Conservation (phyloP, 1,139 yeast species). For the Sugiyamaella novakii region DNA sequence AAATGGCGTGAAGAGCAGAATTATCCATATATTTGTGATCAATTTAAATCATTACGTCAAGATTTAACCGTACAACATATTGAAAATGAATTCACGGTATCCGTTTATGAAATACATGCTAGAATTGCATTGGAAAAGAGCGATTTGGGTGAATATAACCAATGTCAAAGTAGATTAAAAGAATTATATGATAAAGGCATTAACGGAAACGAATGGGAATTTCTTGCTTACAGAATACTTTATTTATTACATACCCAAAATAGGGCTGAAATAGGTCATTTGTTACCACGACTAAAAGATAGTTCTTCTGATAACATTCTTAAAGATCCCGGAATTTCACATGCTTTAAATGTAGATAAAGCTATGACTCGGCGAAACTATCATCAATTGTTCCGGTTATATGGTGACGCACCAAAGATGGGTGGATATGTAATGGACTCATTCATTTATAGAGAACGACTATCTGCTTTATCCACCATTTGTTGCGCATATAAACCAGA, state of each 20-base stretch:
- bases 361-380: slow-evolving; percentile 54
- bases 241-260: slow-evolving; percentile 81
- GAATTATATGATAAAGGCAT: slow-evolving; percentile 55
- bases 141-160: slow-evolving; percentile 93
- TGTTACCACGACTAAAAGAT: slow-evolving; percentile 36
- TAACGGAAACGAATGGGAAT: slow-evolving; percentile 55
- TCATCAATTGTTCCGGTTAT: slow-evolving; percentile 53
- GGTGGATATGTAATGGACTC: slow-evolving; percentile 50
- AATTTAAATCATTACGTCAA: slow-evolving; percentile 87
- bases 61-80: slow-evolving; percentile 93
- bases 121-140: slow-evolving; percentile 78
- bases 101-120: slow-evolving; percentile 85
- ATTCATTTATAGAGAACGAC: slow-evolving; percentile 57
- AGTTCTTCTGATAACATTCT: slow-evolving; percentile 24
- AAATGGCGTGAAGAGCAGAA: slow-evolving; percentile 58
- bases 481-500: slow-evolving; percentile 60
- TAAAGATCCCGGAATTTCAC: slow-evolving; percentile 42
- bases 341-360: slow-evolving; percentile 51
- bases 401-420: slow-evolving; percentile 47
- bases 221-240: slow-evolving; percentile 71
- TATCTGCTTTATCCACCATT: slow-evolving; percentile 60
- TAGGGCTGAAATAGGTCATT: slow-evolving; percentile 39
- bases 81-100: slow-evolving; percentile 71
- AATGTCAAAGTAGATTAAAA: slow-evolving; percentile 79
- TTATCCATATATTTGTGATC: slow-evolving; percentile 83